Conservation (phyloP, 2,329 filamentous ascomycete species). For the Domatiomyces globalis region DNA sequence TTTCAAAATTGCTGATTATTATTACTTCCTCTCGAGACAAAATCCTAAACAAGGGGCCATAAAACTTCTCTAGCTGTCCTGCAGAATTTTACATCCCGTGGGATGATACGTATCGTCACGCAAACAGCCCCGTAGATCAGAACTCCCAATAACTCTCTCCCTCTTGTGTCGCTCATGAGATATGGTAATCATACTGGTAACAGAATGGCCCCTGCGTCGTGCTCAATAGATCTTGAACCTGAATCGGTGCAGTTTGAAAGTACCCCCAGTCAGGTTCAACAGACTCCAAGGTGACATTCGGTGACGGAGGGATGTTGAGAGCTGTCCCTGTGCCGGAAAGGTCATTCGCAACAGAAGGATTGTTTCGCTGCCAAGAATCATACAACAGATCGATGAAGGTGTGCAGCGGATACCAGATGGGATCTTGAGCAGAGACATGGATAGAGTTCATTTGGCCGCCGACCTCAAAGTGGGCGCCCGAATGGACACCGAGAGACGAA, state of each 20-base stretch:
- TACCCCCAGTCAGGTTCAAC: slow-evolving; percentile 16
- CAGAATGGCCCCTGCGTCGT: slow-evolving; percentile 18
- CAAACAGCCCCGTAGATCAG: too few relatives aligned
- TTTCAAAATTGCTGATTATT: too few relatives aligned
- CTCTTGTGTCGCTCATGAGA: background rate
- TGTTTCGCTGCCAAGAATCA: slow-evolving; percentile 15
- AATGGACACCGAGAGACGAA: slow-evolving; percentile 16
- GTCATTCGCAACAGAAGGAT: slow-evolving; percentile 12
- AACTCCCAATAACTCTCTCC: background rate
- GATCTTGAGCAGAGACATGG: slow-evolving; percentile 17
- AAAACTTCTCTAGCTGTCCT: too few relatives aligned
- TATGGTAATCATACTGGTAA: slow-evolving; percentile 14
- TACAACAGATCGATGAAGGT: slow-evolving; percentile 18
- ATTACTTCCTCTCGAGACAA: too few relatives aligned
- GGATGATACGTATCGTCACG: too few relatives aligned
- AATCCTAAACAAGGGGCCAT: too few relatives aligned
- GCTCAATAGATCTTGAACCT: slow-evolving; percentile 15
- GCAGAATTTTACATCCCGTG: too few relatives aligned
- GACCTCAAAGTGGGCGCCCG: slow-evolving; percentile 17
- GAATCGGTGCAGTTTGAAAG: slow-evolving; percentile 9
- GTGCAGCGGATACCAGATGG: slow-evolving; percentile 18
- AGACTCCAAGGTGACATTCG: slow-evolving; percentile 15
- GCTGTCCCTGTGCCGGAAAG: slow-evolving; percentile 16
- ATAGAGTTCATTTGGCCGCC: slow-evolving; percentile 17
- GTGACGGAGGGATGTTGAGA: slow-evolving; percentile 14